Percentiles rank a stretch among this genome's conserved stretches.
These are phyloP conservation scores for Yarrowia sp. DNA, from an alignment of 805 yeast species.

Conservation along the genomic window DNA sequence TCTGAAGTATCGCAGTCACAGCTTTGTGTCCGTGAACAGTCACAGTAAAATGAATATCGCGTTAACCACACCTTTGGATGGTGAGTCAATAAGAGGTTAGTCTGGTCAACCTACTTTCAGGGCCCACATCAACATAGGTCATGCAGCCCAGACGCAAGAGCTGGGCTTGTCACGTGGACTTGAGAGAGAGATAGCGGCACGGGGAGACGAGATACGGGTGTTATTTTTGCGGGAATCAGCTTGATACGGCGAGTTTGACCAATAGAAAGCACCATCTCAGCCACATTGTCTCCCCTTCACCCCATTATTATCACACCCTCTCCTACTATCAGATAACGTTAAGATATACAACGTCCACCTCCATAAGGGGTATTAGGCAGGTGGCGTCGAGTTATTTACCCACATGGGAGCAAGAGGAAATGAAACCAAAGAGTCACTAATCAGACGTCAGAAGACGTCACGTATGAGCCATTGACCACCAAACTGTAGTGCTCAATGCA, in stretches of 20 bases:
- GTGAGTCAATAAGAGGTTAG: constrained; percentile 29
- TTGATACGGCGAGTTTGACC: too few species aligned
- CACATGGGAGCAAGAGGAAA: background rate
- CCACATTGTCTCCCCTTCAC: background rate
- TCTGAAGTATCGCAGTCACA: too few species aligned
- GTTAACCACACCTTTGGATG: background rate
- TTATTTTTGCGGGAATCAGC: too few species aligned
- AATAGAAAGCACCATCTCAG: background rate
- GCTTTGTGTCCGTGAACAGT: background rate
- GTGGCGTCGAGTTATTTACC: constrained; percentile 29
- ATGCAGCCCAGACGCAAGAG: constrained; percentile 23
- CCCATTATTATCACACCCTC: too few species aligned
- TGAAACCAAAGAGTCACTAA: too few species aligned
- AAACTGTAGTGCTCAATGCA: too few species aligned
- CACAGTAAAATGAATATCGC: background rate
- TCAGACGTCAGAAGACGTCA: too few species aligned
- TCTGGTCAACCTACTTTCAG: constrained; percentile 30
- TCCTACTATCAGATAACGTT: constrained; percentile 9
- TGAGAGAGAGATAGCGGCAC: too few species aligned
- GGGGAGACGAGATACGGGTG: too few species aligned
- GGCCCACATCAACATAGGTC: constrained; percentile 21
- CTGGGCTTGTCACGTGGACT: constrained; percentile 18
- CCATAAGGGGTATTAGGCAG: constrained; percentile 13
- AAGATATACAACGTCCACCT: constrained; percentile 15
- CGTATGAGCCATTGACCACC: too few species aligned